Evolutionary conservation across 371 early-diverging fungal genomes (phyloP), one percentile per base, ranked within the genome.

Genomic region (Circinella minor): DNA sequence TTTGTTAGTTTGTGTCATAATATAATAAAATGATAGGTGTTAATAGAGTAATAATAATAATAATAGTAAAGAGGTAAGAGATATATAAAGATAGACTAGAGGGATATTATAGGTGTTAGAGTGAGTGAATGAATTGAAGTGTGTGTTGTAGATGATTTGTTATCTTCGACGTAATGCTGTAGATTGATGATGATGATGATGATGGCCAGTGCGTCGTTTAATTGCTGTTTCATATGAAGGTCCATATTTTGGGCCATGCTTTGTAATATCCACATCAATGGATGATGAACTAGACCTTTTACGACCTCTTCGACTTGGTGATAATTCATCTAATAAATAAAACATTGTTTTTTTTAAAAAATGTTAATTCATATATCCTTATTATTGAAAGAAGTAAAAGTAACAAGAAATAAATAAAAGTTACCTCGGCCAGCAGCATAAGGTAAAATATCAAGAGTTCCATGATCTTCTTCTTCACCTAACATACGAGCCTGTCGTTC

Each of bases 401-500:
- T 20, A 36, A n/a, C n/a, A 4, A 20, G 3, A 60, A 20, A 36
- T 36, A 14, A 7, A 1, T 17, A 43, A 37, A 38, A 18, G 2
- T 14, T 61, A 37, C 37, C 46, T 39, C 62, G 27, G 0, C 27
- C 62, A 39, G 46, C 63, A 63, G 63, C 47, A 27, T 63, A 63
- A 20, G 43, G 63, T 7, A 63, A 34, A 47, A 63, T 63, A 38
- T 63, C 63, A 17, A 38, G 18, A n/a, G 57, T 57, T 5, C 34
- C 57, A 18, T 54, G 51, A 37, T 64, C 48, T 27, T 65, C n/a
- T 27, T 47, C 36, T 49, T 65, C 48, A 17, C 65, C 65, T n/a
- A 65, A 49, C 61, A 60, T 49, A 17, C 49, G 68, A 38, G 68
- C 68, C 59, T 71, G 67, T 43, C 69, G 67, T 15, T 77, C 74